phyloP scores from a whole-genome alignment of 2,329 filamentous ascomycete genomes.

The Sporothrix variecibatus region DNA sequence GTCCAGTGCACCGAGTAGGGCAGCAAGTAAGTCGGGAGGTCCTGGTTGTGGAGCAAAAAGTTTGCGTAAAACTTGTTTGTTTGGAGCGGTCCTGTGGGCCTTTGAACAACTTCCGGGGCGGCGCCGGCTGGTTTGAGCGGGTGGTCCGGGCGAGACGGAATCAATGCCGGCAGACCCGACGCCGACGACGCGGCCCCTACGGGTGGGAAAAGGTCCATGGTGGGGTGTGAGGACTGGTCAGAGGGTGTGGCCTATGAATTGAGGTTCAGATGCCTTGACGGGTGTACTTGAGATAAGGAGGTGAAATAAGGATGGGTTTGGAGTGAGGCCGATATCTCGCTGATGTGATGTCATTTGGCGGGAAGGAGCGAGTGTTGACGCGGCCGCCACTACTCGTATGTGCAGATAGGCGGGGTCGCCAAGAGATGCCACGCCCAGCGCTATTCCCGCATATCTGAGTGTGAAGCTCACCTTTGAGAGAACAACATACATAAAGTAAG shows the following conservation, averaged over 20 bases:
- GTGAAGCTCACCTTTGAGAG: neutral
- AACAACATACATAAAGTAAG: neutral
- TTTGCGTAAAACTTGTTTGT: conserved; percentile 86
- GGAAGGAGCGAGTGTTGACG: neutral
- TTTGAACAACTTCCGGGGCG: conserved; percentile 38
- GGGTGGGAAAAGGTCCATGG: conserved; percentile 56
- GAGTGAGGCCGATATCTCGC: neutral
- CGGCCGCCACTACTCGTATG: neutral
- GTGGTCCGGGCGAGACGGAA: conserved; percentile 55
- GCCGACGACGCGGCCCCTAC: conserved; percentile 46
- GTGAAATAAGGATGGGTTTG: neutral
- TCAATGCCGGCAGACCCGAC: conserved; percentile 48
- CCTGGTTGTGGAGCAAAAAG: conserved; percentile 74
- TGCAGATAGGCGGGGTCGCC: conserved; percentile 13
- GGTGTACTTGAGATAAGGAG: neutral
- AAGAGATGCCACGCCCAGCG: neutral
- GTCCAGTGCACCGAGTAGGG: conserved; percentile 73
- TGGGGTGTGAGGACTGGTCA: neutral
- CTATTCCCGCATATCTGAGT: neutral
- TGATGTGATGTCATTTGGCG: neutral
- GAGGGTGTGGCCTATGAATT: neutral
- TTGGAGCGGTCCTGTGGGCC: conserved; percentile 53
- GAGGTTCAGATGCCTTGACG: neutral
- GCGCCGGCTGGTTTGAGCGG: conserved; percentile 57
- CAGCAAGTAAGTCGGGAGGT: conserved; percentile 69